Evolutionary conservation across 352 stramenopile genomes (phyloP), one percentile per base, ranked within the genome.

Genomic region (Globisporangium lucens): DNA sequence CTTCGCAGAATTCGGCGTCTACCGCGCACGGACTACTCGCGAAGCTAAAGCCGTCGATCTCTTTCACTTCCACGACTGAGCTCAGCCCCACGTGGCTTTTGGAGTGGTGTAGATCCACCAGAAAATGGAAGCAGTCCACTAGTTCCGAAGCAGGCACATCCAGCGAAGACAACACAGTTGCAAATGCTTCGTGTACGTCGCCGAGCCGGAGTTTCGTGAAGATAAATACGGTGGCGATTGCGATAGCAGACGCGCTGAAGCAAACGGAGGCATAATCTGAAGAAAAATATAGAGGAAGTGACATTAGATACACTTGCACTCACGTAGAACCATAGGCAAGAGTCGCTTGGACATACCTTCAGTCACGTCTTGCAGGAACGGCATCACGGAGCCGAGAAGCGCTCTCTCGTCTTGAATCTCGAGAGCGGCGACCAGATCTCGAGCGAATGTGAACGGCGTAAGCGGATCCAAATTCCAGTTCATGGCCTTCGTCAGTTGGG

Each of bases 381-480:
- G 17, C 43, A 51, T 46, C 17, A 33, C 3, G 8, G 56, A 13
- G 27, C 47, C 56, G 1, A 69, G 22, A 7, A 69, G 41, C 0
- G 20, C 7, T 13, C 22, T 7, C 10, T 52, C 20, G 64, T 56
- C 49, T 22, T 51, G 15, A 13, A 57, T 43, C 5, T 12, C 12
- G 15, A 64, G 64, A 6, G 35, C 57, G 2, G 35, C 58, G n/a
- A 75, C 53, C 38, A 86, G 71, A 47, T 82, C 76, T 15, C 76
- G 68, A 9, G 75, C 74, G 41, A 86, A 77, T 41, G 74, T 77
- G 69, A 83, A 77, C 1, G 61, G 61, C 17, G 72, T 75, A 47
- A 75, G 76, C 13, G 78, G 74, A 33, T 74, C 74, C 5, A 86
- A 61, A 7, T 67, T 63, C 78, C 78, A 86, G 24, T 72, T 43